Conservation (phyloP, 371 early-diverging fungal species). For the Apophysomyces trapeziformis region DNA sequence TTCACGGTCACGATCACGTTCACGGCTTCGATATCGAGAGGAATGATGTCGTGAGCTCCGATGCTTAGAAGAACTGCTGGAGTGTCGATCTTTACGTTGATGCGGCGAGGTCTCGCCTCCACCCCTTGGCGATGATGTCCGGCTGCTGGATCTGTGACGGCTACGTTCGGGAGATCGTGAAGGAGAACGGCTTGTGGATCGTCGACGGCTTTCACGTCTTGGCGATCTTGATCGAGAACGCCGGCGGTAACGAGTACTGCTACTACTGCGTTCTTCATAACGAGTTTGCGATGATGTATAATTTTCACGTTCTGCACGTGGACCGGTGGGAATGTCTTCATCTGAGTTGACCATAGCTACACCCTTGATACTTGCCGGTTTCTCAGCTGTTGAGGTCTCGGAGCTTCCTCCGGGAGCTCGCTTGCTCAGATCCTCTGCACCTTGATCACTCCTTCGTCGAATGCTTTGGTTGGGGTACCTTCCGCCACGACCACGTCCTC, state of each 20-base stretch:
- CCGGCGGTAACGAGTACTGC: conserved; percentile 23
- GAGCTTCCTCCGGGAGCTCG: conserved; percentile 18
- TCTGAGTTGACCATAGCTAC: conserved; percentile 28
- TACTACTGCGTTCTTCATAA: conserved; percentile 22
- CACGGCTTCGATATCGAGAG: conserved; percentile 40
- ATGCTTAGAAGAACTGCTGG: conserved; percentile 26
- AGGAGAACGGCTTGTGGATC: conserved; percentile 22
- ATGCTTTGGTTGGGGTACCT: conserved; percentile 18
- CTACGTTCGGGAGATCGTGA: conserved; percentile 16
- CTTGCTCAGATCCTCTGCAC: conserved; percentile 18
- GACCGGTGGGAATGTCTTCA: conserved; percentile 34
- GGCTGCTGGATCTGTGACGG: conserved; percentile 15
- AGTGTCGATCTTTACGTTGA: conserved; percentile 22
- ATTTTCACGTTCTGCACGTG: conserved; percentile 30
- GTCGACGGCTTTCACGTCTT: conserved; percentile 22
- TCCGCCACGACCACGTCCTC: conserved; percentile 31
- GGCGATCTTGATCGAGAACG: conserved; percentile 28
- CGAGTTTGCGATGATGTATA: conserved; percentile 14
- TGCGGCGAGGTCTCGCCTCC: conserved; percentile 15
- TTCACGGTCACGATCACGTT: conserved; percentile 31
- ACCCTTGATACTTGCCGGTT: conserved; percentile 15
- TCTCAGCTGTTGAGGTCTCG: conserved; percentile 13
- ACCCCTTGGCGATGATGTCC: conserved; percentile 1
- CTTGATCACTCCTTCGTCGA: conserved; percentile 9
- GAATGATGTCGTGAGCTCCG: conserved; percentile 40